phyloP scores from a whole-genome alignment of 306 rosid genomes.

The Cucumis hystrix region DNA sequence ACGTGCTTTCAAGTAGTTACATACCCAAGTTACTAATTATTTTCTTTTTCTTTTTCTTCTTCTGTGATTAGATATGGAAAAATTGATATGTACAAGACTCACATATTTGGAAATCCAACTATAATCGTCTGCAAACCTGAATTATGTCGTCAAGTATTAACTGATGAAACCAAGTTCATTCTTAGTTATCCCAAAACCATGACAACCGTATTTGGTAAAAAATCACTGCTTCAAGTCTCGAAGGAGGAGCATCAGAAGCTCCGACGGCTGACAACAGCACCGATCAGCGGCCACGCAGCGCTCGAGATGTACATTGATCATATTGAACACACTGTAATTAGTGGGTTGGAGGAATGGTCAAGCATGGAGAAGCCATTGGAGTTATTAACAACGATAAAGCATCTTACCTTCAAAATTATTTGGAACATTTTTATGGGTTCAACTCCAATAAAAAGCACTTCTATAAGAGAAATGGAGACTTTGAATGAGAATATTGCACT shows the following conservation, averaged over 20 bases:
- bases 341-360: constrained; percentile 9
- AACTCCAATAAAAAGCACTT: too few relatives aligned
- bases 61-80: not conserved
- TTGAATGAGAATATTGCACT: too few relatives aligned
- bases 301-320: constrained; percentile 1
- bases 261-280: too few relatives aligned
- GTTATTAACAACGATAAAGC: constrained; percentile 7
- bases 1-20: too few relatives aligned
- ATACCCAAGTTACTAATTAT: too few relatives aligned
- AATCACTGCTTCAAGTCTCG: too few relatives aligned
- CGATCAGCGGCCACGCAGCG: too few relatives aligned
- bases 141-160: not conserved
- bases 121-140: constrained; percentile 8
- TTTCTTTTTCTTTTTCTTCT: too few relatives aligned
- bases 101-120: constrained; percentile 5
- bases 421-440: too few relatives aligned
- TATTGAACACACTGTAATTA: not conserved
- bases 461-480: too few relatives aligned
- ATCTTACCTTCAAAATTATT: not conserved
- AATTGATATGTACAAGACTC: constrained; percentile 15
- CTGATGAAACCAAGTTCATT: not conserved
- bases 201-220: not conserved
- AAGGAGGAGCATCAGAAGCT: too few relatives aligned
- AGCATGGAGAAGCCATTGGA: constrained; percentile 12
- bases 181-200: not conserved